Conservation (phyloP, 495 filamentous ascomycete species). For the Penicillium paxilli region DNA sequence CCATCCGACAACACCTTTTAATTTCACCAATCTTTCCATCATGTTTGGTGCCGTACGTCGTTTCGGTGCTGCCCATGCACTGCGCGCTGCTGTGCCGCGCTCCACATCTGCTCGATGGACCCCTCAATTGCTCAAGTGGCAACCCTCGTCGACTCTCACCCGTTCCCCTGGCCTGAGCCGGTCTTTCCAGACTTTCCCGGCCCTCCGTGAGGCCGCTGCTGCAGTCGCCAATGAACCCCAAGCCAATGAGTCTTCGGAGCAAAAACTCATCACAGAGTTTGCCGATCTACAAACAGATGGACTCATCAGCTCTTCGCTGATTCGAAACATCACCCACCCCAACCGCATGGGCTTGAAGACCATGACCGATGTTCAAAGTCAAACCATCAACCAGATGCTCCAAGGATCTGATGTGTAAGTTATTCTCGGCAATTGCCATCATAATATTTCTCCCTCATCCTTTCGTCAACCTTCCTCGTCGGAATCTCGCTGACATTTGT, state of each 20-base stretch:
- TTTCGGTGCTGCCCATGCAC: constrained; percentile 36
- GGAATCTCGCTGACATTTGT: constrained; percentile 24
- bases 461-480: background rate
- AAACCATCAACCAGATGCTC: constrained; percentile 77
- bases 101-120: constrained; percentile 25
- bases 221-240: constrained; percentile 16
- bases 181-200: constrained; percentile 34
- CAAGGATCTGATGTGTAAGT: constrained; percentile 78
- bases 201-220: constrained; percentile 24
- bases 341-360: constrained; percentile 66
- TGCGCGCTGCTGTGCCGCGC: constrained; percentile 37
- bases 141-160: constrained; percentile 22
- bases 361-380: constrained; percentile 91
- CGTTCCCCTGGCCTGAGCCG: constrained; percentile 20
- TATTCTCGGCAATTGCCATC: constrained; percentile 1
- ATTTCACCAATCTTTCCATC: constrained; percentile 10
- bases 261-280: constrained; percentile 62
- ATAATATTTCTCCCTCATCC: background rate
- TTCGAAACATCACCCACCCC: constrained; percentile 65
- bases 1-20: background rate
- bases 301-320: constrained; percentile 62
- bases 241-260: constrained; percentile 1
- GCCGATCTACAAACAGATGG: constrained; percentile 61
- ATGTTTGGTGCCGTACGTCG: constrained; percentile 48
- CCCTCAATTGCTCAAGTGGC: constrained; percentile 32